These are phyloP conservation scores for Colletotrichum higginsianum DNA, from an alignment of 2,329 filamentous ascomycete species.

Conservation along the genomic window DNA sequence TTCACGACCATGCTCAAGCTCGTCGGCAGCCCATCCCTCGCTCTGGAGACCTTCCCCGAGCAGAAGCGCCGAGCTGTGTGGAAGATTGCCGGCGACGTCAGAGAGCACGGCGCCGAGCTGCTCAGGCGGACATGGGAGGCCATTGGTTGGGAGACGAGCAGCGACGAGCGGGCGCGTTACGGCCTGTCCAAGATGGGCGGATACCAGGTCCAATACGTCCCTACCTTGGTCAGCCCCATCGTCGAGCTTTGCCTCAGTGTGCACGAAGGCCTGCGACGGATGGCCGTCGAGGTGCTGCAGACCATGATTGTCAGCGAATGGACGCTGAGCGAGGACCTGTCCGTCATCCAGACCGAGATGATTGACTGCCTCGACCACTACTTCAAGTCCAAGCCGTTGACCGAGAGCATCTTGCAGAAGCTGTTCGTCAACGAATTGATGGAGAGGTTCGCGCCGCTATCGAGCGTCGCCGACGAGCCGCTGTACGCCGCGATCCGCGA, in stretches of 20 bases:
- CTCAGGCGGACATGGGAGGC: constrained; percentile 91
- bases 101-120: constrained; percentile 90
- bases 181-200: constrained; percentile 89
- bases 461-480: constrained; percentile 76
- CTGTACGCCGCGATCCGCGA: constrained; percentile 83
- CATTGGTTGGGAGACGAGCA: constrained; percentile 93
- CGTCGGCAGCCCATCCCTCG: constrained; percentile 89
- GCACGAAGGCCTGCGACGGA: constrained; percentile 89
- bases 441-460: constrained; percentile 81
- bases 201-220: constrained; percentile 98
- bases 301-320: constrained; percentile 99
- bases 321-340: constrained; percentile 93
- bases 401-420: constrained; percentile 91
- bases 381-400: constrained; percentile 90
- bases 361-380: constrained; percentile 93
- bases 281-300: constrained; percentile 93
- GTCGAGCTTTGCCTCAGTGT: constrained; percentile 96
- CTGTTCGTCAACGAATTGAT: constrained; percentile 91
- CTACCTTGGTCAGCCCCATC: constrained; percentile 89
- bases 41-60: constrained; percentile 95
- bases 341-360: constrained; percentile 94
- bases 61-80: constrained; percentile 96
- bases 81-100: constrained; percentile 98
- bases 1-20: constrained; percentile 91
- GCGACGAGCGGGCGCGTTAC: constrained; percentile 84